Percentiles rank a stretch among this genome's conserved stretches.
These are phyloP conservation scores for Malassezia sp. DNA, from an alignment of 1,284 basidiomycete genomes.

Conservation along the genomic window DNA sequence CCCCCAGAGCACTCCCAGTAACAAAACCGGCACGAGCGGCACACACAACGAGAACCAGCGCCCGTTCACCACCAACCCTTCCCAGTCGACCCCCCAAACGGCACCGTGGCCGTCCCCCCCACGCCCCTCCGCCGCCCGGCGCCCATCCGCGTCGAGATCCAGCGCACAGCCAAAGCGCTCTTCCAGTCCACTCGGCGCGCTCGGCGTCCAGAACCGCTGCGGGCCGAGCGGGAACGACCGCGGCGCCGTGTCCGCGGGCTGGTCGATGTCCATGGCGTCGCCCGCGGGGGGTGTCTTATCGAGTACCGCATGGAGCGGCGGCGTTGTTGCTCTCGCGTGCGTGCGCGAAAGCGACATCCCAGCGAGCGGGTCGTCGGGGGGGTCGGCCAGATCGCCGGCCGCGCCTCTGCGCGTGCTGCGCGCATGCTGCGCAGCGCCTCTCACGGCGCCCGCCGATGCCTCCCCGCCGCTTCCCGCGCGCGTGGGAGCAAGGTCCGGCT, in stretches of 20 bases:
- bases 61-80: no score
- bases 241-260: conserved; percentile 1
- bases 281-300: background rate
- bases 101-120: no score
- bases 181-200: conserved; percentile 30
- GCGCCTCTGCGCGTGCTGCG: background rate
- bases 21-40: no score
- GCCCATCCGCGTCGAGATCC: conserved; percentile 10
- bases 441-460: no score
- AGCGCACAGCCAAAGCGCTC: conserved; percentile 26
- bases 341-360: conserved; percentile 5
- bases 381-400: no score
- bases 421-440: background rate
- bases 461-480: no score
- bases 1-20: no score
- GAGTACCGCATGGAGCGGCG: conserved; percentile 2
- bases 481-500: no score
- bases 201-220: conserved; percentile 28
- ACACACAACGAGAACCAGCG: no score
- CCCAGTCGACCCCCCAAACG: no score
- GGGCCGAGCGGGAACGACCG: conserved; percentile 24
- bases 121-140: no score
- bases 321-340: background rate
- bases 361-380: background rate
- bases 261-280: conserved; percentile 10